Percentiles rank a stretch among this genome's conserved stretches.
Evolutionary conservation across 768 basidiomycete species (phyloP).

Genomic region (Pleurotus tuber-regium): DNA sequence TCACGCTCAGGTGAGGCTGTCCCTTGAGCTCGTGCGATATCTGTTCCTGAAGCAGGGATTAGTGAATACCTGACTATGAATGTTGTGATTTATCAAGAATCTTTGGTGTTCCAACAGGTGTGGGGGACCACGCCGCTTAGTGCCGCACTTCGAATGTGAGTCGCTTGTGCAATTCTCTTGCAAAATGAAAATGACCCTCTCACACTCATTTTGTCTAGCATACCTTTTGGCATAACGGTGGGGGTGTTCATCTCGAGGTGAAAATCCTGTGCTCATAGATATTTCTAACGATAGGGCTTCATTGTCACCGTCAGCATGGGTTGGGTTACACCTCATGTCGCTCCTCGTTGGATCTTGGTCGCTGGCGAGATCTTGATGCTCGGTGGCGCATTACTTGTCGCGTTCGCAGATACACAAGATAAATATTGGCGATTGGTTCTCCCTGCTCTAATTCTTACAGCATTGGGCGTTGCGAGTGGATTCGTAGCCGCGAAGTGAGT

Average conservation of each 20-base stretch:
- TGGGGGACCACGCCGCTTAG: slow-evolving; percentile 35
- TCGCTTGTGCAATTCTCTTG: neutral
- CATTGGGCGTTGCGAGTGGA: slow-evolving; percentile 36
- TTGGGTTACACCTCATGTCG: slow-evolving; percentile 27
- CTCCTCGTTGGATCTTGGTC: slow-evolving; percentile 41
- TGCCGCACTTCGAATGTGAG: slow-evolving; percentile 33
- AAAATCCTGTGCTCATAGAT: neutral
- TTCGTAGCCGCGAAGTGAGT: slow-evolving; percentile 47
- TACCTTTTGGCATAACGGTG: slow-evolving; percentile 36
- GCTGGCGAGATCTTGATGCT: slow-evolving; percentile 33
- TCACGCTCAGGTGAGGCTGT: neutral
- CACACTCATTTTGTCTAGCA: slow-evolving; percentile 16
- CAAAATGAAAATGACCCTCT: neutral
- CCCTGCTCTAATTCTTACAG: slow-evolving; percentile 43
- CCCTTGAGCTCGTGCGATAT: neutral
- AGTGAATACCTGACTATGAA: slow-evolving; percentile 37
- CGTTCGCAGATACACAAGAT: slow-evolving; percentile 31
- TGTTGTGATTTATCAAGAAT: slow-evolving; percentile 32
- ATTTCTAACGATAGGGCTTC: slow-evolving; percentile 16
- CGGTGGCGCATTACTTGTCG: slow-evolving; percentile 34
- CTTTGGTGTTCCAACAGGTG: slow-evolving; percentile 33
- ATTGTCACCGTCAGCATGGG: slow-evolving; percentile 36
- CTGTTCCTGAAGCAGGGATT: slow-evolving; percentile 17
- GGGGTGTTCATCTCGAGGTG: neutral
- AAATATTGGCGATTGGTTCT: slow-evolving; percentile 44